A percentile compares a stretch with the other conserved stretches of the same genome.
These are phyloP conservation scores for Chimonanthus salicifolius DNA, from an alignment of 164 flowering plant species.

Conservation along the genomic window DNA sequence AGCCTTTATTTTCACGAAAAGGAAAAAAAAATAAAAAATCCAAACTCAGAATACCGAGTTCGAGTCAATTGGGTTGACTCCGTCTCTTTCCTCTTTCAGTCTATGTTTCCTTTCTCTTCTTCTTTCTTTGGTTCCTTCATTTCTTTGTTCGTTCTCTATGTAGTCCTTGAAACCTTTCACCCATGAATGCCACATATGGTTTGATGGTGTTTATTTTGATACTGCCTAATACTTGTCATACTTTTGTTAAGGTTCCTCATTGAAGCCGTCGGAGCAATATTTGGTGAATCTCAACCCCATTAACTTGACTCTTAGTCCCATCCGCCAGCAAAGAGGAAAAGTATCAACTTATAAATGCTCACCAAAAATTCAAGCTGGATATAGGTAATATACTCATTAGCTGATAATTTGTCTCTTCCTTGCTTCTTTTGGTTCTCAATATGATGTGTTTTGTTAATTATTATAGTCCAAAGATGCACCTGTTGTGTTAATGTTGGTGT, in stretches of 20 bases:
- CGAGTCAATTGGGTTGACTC: no score
- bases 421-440: not conserved
- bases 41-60: no score
- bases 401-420: not conserved
- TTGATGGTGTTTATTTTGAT: not conserved
- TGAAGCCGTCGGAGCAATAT: constrained; percentile 34
- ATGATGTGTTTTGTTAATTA: not conserved
- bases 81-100: no score
- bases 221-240: not conserved
- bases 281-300: constrained; percentile 12
- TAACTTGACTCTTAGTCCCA: constrained; percentile 29
- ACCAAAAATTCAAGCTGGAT: constrained; percentile 45
- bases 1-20: no score
- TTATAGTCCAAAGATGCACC: no score
- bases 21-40: no score
- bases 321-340: constrained; percentile 17
- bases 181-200: not conserved
- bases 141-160: no score
- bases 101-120: no score
- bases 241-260: constrained; percentile 24
- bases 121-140: no score
- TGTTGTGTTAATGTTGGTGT: no score
- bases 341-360: constrained; percentile 24
- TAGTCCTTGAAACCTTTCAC: not conserved
- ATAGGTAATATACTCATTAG: constrained; percentile 30